Evolutionary conservation across 2,329 filamentous ascomycete genomes (phyloP), one percentile per base, ranked within the genome.

Genomic region (Trichoderma brevicompactum): DNA sequence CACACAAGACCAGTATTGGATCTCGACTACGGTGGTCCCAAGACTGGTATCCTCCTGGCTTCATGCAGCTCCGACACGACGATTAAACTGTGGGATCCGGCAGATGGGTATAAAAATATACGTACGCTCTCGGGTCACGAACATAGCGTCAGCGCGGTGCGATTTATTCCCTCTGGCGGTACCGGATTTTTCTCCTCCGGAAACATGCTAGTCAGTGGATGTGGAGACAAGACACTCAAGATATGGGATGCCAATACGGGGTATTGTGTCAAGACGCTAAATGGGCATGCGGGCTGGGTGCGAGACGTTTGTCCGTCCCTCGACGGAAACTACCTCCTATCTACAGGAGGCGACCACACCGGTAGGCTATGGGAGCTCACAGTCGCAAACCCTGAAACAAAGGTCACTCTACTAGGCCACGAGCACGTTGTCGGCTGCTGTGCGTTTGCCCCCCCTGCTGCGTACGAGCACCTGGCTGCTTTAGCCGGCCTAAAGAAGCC

Each of bases 221-320:
- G 91, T 71, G 84, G 94, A 75, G 94, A 97, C 77, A 90, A 90
- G 76, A 91, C 91, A 2, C 81, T 98, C 60, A 86, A 90, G 65
- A 90, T 97, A 76, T 97, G 94, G 94, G 93, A 97, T 73, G 91
- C 94, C 32, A 93, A 91, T 34, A 97, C 93, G 0, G 94, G 94
- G 6, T 97, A 94, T 76, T 97, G 93, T 74, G 85, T 97, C 49
- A 93, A 92, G 77, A 97, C 94, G n/a, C 84, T 97, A 68, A 85
- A 88, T 36, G 93, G 94, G 1, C 94, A 97, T 72, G 85, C 84
- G 3, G 93, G 91, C 70, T 97, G 94, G 94, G 92, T 98, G n/a
- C 88, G 94, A 66, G 92, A 94, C 70, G 91, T 97, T 8, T 86
- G 85, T 17, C 92, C 93, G 0, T 95, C 92, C 1, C 83, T 88